These are phyloP conservation scores for Kalmusia sp. DNA, from an alignment of 2,329 filamentous ascomycete genomes.

Conservation along the genomic window DNA sequence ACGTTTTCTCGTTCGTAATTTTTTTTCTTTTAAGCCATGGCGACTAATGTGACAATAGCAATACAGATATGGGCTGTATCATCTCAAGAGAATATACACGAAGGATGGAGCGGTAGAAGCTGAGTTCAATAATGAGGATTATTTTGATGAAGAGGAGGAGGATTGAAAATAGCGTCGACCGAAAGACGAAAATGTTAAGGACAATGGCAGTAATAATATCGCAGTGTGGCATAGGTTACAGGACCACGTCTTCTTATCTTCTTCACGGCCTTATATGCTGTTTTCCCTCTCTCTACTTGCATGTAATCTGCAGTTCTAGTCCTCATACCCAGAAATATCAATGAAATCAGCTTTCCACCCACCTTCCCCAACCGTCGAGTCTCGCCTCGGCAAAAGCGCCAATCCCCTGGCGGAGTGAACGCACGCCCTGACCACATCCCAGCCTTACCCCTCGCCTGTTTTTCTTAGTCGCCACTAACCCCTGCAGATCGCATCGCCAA, in stretches of 20 bases:
- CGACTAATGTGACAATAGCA: not conserved
- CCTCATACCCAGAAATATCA: not conserved
- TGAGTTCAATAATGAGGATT: not conserved
- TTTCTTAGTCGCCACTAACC: not conserved
- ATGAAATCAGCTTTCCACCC: slow-evolving; percentile 6
- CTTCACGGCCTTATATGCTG: not conserved
- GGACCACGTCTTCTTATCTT: too few relatives aligned
- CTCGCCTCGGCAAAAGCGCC: slow-evolving; percentile 8
- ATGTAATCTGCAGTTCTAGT: not conserved
- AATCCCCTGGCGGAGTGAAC: slow-evolving; percentile 11
- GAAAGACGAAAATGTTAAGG: too few relatives aligned
- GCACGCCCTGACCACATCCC: slow-evolving; percentile 14
- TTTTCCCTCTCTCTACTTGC: not conserved
- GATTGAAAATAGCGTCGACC: not conserved
- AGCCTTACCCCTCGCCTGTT: not conserved
- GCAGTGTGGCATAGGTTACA: too few relatives aligned
- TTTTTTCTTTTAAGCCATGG: too few relatives aligned
- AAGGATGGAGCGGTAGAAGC: not conserved
- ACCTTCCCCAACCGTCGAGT: slow-evolving; percentile 4
- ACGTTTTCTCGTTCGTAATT: not conserved
- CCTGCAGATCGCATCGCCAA: not conserved
- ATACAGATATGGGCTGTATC: not conserved
- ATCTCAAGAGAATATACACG: not conserved
- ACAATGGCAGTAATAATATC: too few relatives aligned
- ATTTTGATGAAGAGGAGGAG: not conserved